phyloP scores from a whole-genome alignment of 495 filamentous ascomycete species.

The Corynascus novoguineensis region DNA sequence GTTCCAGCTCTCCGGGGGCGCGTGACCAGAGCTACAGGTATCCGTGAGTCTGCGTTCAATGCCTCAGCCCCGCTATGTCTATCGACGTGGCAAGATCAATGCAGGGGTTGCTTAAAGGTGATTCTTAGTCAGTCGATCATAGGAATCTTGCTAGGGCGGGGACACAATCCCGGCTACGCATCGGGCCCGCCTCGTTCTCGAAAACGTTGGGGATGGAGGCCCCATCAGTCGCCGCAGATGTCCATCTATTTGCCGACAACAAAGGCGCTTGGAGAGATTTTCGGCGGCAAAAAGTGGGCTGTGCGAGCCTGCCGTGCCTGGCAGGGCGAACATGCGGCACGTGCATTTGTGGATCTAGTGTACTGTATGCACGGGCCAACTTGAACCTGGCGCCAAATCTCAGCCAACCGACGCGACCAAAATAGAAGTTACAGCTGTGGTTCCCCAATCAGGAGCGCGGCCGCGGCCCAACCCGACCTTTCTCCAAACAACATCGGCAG shows the following conservation, averaged over 20 bases:
- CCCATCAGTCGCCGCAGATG: not conserved
- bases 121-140: not conserved
- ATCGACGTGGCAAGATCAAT: not conserved
- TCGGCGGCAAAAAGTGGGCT: constrained; percentile 6
- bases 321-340: not conserved
- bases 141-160: not conserved
- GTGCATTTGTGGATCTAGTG: not conserved
- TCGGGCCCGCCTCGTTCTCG: not conserved
- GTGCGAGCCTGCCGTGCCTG: not conserved
- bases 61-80: not conserved
- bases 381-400: not conserved
- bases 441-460: constrained; percentile 24
- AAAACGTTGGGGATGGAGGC: not conserved
- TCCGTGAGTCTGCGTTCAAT: too few species aligned
- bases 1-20: too few species aligned
- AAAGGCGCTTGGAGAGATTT: not conserved
- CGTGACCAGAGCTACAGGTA: too few species aligned
- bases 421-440: constrained; percentile 17
- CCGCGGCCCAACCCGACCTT: constrained; percentile 2
- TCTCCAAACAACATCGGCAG: constrained; percentile 16
- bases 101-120: not conserved
- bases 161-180: not conserved
- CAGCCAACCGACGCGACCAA: constrained; percentile 17
- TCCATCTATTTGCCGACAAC: constrained; percentile 3
- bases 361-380: constrained; percentile 1